Evolutionary conservation across 306 rosid species (phyloP).

Genomic region (Hylodesmum podocarpum): DNA sequence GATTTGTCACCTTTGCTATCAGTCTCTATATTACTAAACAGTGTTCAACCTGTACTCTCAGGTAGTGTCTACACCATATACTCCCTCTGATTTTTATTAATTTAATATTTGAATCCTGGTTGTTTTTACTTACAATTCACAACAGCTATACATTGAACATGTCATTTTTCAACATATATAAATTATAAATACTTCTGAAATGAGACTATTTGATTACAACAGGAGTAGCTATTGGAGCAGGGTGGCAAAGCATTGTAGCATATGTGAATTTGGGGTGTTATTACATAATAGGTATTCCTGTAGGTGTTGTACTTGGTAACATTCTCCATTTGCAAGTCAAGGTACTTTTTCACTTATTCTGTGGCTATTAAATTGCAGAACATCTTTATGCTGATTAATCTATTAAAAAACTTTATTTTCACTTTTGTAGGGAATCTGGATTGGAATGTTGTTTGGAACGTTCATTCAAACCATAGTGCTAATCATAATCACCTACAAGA

Average conservation of each 20-base stretch:
- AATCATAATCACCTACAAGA: slow-evolving; percentile 45
- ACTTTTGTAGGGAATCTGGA: slow-evolving; percentile 55
- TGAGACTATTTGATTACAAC: slow-evolving; percentile 10
- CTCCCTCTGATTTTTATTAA: background rate
- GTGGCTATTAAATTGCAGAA: background rate
- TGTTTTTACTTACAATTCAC: background rate
- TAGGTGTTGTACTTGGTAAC: slow-evolving; percentile 44
- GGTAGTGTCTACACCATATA: slow-evolving; percentile 29
- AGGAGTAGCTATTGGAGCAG: slow-evolving; percentile 63
- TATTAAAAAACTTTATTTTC: background rate
- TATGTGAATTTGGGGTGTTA: slow-evolving; percentile 52
- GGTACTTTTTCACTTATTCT: slow-evolving; percentile 13
- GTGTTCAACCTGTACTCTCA: slow-evolving; percentile 62
- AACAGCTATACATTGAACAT: background rate
- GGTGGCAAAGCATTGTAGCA: slow-evolving; percentile 54
- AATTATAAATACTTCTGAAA: background rate
- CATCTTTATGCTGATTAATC: background rate
- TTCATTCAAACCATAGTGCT: slow-evolving; percentile 57
- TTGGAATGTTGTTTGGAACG: slow-evolving; percentile 73
- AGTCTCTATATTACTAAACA: slow-evolving; percentile 53
- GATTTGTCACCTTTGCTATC: slow-evolving; percentile 53
- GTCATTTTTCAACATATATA: background rate
- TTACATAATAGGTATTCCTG: slow-evolving; percentile 48
- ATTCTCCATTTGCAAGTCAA: slow-evolving; percentile 39
- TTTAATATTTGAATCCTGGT: background rate